Percentiles rank a stretch among this genome's conserved stretches.
These are phyloP conservation scores for Pachysandra terminalis DNA, from an alignment of 164 flowering plant species.

Conservation along the genomic window DNA sequence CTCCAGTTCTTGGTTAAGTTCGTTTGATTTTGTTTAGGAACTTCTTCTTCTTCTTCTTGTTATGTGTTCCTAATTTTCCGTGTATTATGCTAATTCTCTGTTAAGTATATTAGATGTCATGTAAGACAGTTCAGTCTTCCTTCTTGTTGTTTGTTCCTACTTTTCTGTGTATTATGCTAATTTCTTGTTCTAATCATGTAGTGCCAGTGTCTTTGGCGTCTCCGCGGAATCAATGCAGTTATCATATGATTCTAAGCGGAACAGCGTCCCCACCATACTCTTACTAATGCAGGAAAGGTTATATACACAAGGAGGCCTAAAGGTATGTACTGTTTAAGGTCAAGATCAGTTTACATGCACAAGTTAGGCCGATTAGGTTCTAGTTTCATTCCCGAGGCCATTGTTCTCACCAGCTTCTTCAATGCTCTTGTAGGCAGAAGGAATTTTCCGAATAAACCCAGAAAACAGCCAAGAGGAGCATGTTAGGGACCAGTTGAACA, in stretches of 20 bases:
- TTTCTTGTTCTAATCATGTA: constrained; percentile 23
- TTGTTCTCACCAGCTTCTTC: background rate
- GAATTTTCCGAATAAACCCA: constrained; percentile 91
- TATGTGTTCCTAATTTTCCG: background rate
- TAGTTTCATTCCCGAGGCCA: background rate
- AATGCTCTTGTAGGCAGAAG: constrained; percentile 66
- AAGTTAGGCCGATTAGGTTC: no score
- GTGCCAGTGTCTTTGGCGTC: constrained; percentile 93
- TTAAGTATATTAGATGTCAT: no score
- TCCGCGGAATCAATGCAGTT: constrained; percentile 96
- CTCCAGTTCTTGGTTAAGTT: no score
- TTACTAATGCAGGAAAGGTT: constrained; percentile 85
- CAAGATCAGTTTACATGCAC: background rate
- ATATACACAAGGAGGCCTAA: constrained; percentile 80
- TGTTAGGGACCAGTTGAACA: no score
- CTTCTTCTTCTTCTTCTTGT: no score
- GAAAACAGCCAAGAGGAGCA: no score
- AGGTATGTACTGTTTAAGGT: constrained; percentile 37
- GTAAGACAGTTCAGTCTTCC: background rate
- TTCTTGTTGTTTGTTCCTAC: background rate
- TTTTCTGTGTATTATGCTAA: background rate
- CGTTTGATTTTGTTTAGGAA: no score
- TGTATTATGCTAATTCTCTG: no score
- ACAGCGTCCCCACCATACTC: constrained; percentile 89
- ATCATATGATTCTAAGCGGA: constrained; percentile 75